Conservation (phyloP, 148 eudicot species). For the Arctostaphylos glauca region DNA sequence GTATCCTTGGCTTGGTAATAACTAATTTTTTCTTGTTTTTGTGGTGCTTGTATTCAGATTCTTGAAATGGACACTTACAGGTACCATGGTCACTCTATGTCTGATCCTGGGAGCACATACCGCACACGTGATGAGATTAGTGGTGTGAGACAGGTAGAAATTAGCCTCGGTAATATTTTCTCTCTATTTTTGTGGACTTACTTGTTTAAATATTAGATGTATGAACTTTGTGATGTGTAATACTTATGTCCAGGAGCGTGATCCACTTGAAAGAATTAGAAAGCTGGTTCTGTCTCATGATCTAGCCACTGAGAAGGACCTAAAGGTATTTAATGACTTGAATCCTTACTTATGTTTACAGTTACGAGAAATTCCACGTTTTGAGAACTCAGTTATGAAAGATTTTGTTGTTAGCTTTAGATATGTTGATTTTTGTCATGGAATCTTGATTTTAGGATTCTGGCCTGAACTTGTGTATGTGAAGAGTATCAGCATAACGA, state of each 20-base stretch:
- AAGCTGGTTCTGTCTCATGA: conserved; percentile 75
- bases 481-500: background rate
- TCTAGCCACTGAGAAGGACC: conserved; percentile 74
- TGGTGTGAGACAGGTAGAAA: conserved; percentile 75
- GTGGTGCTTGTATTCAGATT: conserved; percentile 45
- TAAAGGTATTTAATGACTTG: conserved; percentile 53
- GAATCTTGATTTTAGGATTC: background rate
- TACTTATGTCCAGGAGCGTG: conserved; percentile 64
- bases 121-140: conserved; percentile 93
- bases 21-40: conserved; percentile 24
- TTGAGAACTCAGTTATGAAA: background rate
- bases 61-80: conserved; percentile 99
- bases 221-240: background rate
- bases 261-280: conserved; percentile 87
- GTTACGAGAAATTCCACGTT: background rate
- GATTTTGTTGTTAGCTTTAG: background rate
- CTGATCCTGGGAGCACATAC: conserved; percentile 99
- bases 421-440: conserved; percentile 10
- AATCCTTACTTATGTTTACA: background rate
- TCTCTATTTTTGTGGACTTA: background rate
- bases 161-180: too few species aligned
- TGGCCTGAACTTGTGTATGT: background rate
- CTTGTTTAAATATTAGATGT: background rate
- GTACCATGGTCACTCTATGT: conserved; percentile 99
- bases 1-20: background rate